phyloP scores from a whole-genome alignment of 495 filamentous ascomycete genomes.

The Bombardia bombarda region DNA sequence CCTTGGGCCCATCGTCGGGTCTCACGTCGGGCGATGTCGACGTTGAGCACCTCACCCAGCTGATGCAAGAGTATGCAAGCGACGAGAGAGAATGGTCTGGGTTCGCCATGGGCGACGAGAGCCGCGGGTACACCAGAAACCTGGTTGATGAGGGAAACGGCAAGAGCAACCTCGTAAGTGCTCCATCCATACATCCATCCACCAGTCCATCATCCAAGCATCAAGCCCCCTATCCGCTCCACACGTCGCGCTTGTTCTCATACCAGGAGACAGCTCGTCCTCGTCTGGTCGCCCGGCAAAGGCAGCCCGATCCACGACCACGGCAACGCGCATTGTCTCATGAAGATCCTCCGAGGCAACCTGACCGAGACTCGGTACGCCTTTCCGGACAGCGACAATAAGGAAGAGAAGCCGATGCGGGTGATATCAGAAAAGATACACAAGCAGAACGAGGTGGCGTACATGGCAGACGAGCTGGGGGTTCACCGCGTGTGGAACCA shows the following conservation, averaged over 20 bases:
- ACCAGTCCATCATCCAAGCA: slow-evolving; percentile 7
- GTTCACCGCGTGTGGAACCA: slow-evolving; percentile 77
- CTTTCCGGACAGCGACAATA: slow-evolving; percentile 53
- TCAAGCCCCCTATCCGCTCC: slow-evolving; percentile 5
- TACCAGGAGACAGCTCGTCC: slow-evolving; percentile 52
- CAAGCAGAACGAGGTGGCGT: slow-evolving; percentile 36
- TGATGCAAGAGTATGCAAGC: slow-evolving; percentile 68
- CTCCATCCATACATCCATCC: neutral
- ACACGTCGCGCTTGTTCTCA: too few relatives aligned
- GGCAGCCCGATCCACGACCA: slow-evolving; percentile 82
- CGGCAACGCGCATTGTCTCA: slow-evolving; percentile 70
- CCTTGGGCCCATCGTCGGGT: slow-evolving; percentile 69
- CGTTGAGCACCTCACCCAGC: slow-evolving; percentile 51
- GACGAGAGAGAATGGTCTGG: slow-evolving; percentile 58
- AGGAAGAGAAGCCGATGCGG: slow-evolving; percentile 42
- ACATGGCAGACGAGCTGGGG: slow-evolving; percentile 50
- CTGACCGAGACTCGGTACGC: slow-evolving; percentile 74
- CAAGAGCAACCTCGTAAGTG: slow-evolving; percentile 74
- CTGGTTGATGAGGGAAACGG: slow-evolving; percentile 86
- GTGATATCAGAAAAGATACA: slow-evolving; percentile 47
- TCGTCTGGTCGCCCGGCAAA: slow-evolving; percentile 92
- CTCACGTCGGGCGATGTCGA: slow-evolving; percentile 74
- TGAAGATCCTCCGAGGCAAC: slow-evolving; percentile 65
- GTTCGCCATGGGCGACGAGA: slow-evolving; percentile 61
- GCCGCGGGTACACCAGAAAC: slow-evolving; percentile 72